phyloP scores from a whole-genome alignment of 495 filamentous ascomycete species.

The Xylaria venustula region DNA sequence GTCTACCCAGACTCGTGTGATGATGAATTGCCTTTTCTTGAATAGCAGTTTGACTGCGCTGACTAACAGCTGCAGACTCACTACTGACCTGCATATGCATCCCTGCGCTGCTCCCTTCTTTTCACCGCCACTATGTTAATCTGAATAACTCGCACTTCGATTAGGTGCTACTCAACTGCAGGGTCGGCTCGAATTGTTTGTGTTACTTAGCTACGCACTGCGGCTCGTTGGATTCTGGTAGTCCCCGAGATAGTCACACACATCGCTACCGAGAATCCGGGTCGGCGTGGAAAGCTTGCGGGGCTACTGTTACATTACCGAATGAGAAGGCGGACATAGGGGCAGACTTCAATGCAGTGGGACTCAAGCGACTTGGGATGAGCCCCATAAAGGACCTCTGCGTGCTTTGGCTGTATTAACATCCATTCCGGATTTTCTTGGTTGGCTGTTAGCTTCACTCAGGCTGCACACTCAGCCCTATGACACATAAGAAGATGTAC shows the following conservation, averaged over 20 bases:
- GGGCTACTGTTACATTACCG: too few relatives aligned
- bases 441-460: too few relatives aligned
- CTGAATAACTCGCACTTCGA: background rate
- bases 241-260: background rate
- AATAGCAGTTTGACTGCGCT: background rate
- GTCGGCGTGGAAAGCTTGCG: background rate
- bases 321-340: too few relatives aligned
- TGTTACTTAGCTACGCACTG: background rate
- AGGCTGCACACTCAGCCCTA: too few relatives aligned
- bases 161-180: background rate
- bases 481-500: too few relatives aligned
- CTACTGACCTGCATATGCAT: conserved; percentile 5
- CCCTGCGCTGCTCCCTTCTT: background rate
- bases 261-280: background rate
- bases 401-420: too few relatives aligned
- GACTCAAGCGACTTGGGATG: too few relatives aligned
- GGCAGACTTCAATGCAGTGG: too few relatives aligned
- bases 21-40: background rate
- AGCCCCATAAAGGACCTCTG: too few relatives aligned
- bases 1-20: background rate
- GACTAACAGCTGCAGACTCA: background rate
- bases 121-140: background rate
- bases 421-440: too few relatives aligned
- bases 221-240: background rate
- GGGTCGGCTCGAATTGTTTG: background rate